These are phyloP conservation scores for Podaxis sp. DNA, from an alignment of 768 basidiomycete species.

Conservation along the genomic window DNA sequence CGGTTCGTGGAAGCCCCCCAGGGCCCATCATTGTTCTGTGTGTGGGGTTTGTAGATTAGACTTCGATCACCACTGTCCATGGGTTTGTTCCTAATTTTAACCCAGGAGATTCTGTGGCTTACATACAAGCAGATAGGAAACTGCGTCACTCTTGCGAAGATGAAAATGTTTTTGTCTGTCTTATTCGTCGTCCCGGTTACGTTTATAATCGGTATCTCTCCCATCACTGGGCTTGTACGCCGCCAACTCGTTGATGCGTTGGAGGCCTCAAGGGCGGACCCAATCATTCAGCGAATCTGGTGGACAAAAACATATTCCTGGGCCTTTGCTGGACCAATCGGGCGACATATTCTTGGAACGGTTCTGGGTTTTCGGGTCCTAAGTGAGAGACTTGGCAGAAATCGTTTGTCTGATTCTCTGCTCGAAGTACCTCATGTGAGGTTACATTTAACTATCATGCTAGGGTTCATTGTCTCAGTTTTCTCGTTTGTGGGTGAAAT, in stretches of 20 bases:
- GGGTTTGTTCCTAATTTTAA: conserved; percentile 29
- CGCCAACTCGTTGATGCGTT: conserved; percentile 31
- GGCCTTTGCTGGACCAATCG: conserved; percentile 43
- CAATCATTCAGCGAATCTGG: conserved; percentile 34
- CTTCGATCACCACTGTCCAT: conserved; percentile 50
- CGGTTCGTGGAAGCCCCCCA: conserved; percentile 43
- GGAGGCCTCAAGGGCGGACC: conserved; percentile 26
- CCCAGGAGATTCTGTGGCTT: background rate
- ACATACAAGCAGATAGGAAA: conserved; percentile 34
- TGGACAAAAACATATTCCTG: conserved; percentile 46
- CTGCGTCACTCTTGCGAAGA: conserved; percentile 37
- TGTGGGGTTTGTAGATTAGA: conserved; percentile 44
- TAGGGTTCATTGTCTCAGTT: conserved; percentile 30
- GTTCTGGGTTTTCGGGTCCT: conserved; percentile 35
- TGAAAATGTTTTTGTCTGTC: conserved; percentile 37
- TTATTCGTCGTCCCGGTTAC: conserved; percentile 32
- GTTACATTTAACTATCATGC: conserved; percentile 25
- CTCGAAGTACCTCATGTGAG: conserved; percentile 39
- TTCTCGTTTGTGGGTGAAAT: conserved; percentile 35
- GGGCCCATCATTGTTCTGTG: conserved; percentile 44
- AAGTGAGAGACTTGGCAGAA: conserved; percentile 18
- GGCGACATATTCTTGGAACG: conserved; percentile 40
- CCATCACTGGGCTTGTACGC: conserved; percentile 26
- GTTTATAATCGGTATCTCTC: conserved; percentile 28
- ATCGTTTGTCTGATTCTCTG: conserved; percentile 22